Evolutionary conservation across 2,329 filamentous ascomycete genomes (phyloP).

Genomic region (Fusarium fracticaudum): DNA sequence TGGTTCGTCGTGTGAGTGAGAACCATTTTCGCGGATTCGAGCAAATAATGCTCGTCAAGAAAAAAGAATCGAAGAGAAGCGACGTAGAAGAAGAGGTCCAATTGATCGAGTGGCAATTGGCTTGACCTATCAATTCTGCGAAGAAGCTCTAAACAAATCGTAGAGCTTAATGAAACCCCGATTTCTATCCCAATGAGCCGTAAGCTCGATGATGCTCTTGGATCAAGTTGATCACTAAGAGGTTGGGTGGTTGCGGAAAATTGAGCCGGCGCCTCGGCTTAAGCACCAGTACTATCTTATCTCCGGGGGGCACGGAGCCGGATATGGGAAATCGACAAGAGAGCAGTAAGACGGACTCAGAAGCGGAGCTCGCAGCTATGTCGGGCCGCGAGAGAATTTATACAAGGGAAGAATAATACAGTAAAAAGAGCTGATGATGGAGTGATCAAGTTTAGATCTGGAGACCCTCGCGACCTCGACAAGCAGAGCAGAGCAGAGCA

Average conservation of each 20-base stretch:
- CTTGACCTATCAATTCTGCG: background rate
- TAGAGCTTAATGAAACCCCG: background rate
- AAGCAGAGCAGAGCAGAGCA: conserved; percentile 34
- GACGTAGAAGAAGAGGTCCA: conserved; percentile 15
- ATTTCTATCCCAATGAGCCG: conserved; percentile 26
- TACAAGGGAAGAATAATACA: background rate
- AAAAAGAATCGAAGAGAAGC: conserved; percentile 8
- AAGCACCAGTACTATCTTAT: conserved; percentile 34
- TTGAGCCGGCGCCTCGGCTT: conserved; percentile 39
- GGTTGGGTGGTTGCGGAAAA: conserved; percentile 41
- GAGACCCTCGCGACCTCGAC: conserved; percentile 43
- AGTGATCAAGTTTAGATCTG: conserved; percentile 11
- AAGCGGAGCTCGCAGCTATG: conserved; percentile 38
- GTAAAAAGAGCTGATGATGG: conserved; percentile 12
- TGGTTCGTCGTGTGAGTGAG: conserved; percentile 74
- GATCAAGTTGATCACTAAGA: conserved; percentile 23
- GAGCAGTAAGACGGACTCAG: conserved; percentile 2
- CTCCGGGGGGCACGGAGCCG: conserved; percentile 28
- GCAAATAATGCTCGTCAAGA: conserved; percentile 23
- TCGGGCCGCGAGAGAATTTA: conserved; percentile 41
- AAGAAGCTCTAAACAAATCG: background rate
- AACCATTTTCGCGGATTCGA: conserved; percentile 60
- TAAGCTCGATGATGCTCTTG: conserved; percentile 24
- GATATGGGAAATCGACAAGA: conserved; percentile 15
- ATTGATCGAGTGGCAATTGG: conserved; percentile 15